Evolutionary conservation across 2,329 filamentous ascomycete species (phyloP).

Genomic region (Zymoseptoria ardabiliae): DNA sequence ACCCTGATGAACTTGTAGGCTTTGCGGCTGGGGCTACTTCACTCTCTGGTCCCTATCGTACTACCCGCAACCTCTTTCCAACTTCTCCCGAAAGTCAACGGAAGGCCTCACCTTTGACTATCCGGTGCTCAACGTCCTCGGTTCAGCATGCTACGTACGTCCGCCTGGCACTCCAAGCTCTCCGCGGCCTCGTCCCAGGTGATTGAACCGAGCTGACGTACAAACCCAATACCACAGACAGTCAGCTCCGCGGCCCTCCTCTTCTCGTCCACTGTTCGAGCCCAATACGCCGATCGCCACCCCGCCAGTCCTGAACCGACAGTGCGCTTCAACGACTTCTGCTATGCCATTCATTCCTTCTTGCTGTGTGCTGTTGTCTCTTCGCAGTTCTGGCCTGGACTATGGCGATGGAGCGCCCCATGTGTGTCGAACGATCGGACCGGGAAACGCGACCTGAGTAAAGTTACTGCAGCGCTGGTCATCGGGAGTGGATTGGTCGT

Average conservation of each 20-base stretch:
- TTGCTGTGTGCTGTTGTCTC: conserved; percentile 64
- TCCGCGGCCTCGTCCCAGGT: not conserved
- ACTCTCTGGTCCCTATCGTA: conserved; percentile 68
- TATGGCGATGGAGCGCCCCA: conserved; percentile 63
- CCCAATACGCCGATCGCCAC: conserved; percentile 77
- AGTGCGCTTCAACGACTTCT: conserved; percentile 81
- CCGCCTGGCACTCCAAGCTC: not conserved
- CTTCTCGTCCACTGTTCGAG: conserved; percentile 67
- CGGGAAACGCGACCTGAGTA: not conserved
- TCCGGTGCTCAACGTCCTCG: conserved; percentile 63
- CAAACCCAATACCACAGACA: conserved; percentile 1
- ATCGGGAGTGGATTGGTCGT: not conserved
- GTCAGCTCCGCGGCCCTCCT: conserved; percentile 68
- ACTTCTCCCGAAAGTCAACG: conserved; percentile 68
- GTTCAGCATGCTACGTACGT: conserved; percentile 61
- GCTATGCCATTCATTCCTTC: conserved; percentile 78
- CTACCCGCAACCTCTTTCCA: conserved; percentile 82
- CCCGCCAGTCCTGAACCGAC: conserved; percentile 66
- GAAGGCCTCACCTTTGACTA: conserved; percentile 85
- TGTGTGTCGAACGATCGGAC: conserved; percentile 15
- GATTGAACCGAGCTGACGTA: not conserved
- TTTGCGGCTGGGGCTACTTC: conserved; percentile 24
- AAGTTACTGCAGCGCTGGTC: not conserved
- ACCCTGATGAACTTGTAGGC: conserved; percentile 1
- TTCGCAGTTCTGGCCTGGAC: conserved; percentile 61